Evolutionary conservation across 179 eudicot genomes (phyloP).

Genomic region (Silene coronaria): DNA sequence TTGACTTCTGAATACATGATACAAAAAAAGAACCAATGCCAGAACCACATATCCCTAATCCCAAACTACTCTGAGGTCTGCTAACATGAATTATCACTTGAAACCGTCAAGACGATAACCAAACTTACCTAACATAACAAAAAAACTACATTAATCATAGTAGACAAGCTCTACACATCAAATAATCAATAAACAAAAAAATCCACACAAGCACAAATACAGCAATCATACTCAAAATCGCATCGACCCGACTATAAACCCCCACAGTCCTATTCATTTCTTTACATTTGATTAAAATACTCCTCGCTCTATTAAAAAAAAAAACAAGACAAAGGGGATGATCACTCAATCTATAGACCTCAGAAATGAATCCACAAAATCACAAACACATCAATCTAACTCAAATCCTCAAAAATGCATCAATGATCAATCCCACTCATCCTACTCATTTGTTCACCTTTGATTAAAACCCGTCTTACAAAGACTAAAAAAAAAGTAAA

Average conservation of each 20-base stretch:
- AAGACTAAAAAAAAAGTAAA: neutral
- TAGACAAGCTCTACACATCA: neutral
- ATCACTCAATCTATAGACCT: neutral
- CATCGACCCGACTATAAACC: neutral
- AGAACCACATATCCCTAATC: neutral
- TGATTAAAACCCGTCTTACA: neutral
- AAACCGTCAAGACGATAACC: neutral
- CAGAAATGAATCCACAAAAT: too few species aligned
- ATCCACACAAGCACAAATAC: neutral
- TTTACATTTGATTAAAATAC: too few species aligned
- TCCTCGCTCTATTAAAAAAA: too few species aligned
- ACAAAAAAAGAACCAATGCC: neutral
- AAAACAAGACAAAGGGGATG: too few species aligned
- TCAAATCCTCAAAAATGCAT: neutral
- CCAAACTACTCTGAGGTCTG: neutral
- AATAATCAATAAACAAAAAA: too few species aligned
- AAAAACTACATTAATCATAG: neutral
- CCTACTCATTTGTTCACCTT: too few species aligned
- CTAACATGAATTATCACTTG: neutral
- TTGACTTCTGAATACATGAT: constrained; percentile 4
- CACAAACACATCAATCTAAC: neutral
- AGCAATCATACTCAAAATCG: neutral
- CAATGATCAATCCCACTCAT: neutral
- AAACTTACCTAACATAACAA: neutral
- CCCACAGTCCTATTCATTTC: too few species aligned